Evolutionary conservation across 2,329 filamentous ascomycete species (phyloP).

Genomic region (Aspergillus thermomutatus): DNA sequence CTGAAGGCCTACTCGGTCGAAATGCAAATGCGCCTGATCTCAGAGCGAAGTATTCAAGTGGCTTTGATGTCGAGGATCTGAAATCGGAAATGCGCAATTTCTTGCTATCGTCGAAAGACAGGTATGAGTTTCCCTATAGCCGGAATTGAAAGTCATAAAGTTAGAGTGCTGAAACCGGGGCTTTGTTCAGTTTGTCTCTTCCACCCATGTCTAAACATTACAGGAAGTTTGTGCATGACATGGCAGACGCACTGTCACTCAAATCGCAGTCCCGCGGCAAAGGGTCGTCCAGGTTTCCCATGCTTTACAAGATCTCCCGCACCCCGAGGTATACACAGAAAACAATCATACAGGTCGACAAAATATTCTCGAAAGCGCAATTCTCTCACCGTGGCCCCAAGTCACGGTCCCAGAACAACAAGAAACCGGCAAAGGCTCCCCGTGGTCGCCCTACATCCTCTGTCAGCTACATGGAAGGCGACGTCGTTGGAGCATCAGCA

Average conservation of each 20-base stretch:
- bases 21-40: slow-evolving; percentile 58
- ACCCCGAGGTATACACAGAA: slow-evolving; percentile 62
- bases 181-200: slow-evolving; percentile 58
- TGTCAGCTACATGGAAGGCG: slow-evolving; percentile 72
- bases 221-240: slow-evolving; percentile 74
- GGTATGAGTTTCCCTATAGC: slow-evolving; percentile 47
- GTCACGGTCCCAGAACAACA: slow-evolving; percentile 20
- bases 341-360: slow-evolving; percentile 47
- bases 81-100: slow-evolving; percentile 71
- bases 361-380: slow-evolving; percentile 33
- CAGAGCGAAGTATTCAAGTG: slow-evolving; percentile 67
- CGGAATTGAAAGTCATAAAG: neutral
- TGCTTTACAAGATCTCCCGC: slow-evolving; percentile 69
- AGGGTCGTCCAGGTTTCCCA: slow-evolving; percentile 69
- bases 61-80: slow-evolving; percentile 68
- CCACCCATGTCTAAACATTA: slow-evolving; percentile 79
- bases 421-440: slow-evolving; percentile 21
- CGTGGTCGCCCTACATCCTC: slow-evolving; percentile 42
- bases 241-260: slow-evolving; percentile 71
- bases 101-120: slow-evolving; percentile 59
- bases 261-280: slow-evolving; percentile 81
- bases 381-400: slow-evolving; percentile 26
- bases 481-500: slow-evolving; percentile 79
- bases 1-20: slow-evolving; percentile 61
- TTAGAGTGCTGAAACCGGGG: slow-evolving; percentile 4